Evolutionary conservation across 2,329 filamentous ascomycete species (phyloP).

Genomic region (Colletotrichum melonis): DNA sequence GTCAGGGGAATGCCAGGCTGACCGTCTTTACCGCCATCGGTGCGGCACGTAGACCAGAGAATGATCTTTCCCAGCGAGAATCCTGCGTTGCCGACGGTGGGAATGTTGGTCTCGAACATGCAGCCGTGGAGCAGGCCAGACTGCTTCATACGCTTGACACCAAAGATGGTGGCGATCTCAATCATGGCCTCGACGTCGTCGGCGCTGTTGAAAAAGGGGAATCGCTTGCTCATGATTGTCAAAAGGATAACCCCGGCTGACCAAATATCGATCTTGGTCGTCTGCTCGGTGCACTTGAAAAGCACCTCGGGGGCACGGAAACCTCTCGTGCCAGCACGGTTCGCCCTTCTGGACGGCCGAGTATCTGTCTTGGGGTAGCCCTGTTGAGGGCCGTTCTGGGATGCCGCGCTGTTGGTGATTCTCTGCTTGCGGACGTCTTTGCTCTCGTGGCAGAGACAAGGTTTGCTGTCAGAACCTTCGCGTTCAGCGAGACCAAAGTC

Average conservation of each 20-base stretch:
- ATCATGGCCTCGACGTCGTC: conserved; percentile 98
- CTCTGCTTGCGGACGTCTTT: conserved; percentile 70
- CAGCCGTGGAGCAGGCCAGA: conserved; percentile 88
- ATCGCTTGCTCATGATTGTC: conserved; percentile 91
- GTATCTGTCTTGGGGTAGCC: conserved; percentile 93
- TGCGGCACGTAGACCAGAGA: conserved; percentile 90
- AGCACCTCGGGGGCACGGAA: conserved; percentile 97
- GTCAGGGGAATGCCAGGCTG: conserved; percentile 63
- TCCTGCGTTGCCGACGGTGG: conserved; percentile 86
- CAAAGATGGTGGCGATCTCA: conserved; percentile 96
- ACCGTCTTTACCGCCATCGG: conserved; percentile 64
- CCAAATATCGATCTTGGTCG: conserved; percentile 95
- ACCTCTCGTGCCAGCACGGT: conserved; percentile 92
- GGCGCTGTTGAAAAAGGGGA: conserved; percentile 99
- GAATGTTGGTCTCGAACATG: conserved; percentile 92
- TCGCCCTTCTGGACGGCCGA: conserved; percentile 88
- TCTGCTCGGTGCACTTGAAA: conserved; percentile 96
- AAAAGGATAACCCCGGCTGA: conserved; percentile 95
- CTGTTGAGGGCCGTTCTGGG: conserved; percentile 62
- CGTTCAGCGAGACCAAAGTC: conserved; percentile 97
- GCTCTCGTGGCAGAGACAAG: conserved; percentile 83
- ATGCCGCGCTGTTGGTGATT: conserved; percentile 68
- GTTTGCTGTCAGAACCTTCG: conserved; percentile 80
- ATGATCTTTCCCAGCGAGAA: conserved; percentile 94
- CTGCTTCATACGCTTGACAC: conserved; percentile 83